Conservation (phyloP, 2,329 filamentous ascomycete species). For the Colletotrichum agaves region DNA sequence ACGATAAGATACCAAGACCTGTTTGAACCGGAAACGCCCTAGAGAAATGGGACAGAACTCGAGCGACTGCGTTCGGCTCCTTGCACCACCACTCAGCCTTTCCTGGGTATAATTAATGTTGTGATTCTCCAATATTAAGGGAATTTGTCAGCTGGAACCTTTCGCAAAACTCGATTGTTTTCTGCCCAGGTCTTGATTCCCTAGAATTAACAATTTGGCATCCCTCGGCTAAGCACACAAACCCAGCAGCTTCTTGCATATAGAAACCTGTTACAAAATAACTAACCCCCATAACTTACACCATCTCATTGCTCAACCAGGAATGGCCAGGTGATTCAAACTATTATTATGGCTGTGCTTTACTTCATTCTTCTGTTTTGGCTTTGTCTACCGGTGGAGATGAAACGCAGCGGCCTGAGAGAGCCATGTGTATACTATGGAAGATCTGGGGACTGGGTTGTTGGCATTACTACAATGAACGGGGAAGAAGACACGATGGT, state of each 20-base stretch:
- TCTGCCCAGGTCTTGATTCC: background rate
- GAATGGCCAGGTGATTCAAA: constrained; percentile 67
- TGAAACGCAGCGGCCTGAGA: constrained; percentile 45
- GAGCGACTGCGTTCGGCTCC: constrained; percentile 67
- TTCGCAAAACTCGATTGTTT: background rate
- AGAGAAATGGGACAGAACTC: constrained; percentile 73
- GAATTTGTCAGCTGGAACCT: constrained; percentile 54
- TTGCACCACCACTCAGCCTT: constrained; percentile 69
- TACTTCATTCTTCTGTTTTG: constrained; percentile 57
- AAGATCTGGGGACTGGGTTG: constrained; percentile 38
- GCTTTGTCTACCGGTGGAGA: constrained; percentile 55
- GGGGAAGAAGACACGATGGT: background rate
- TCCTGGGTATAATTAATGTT: constrained; percentile 77
- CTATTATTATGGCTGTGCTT: constrained; percentile 60
- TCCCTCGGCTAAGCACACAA: background rate
- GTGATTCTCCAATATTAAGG: constrained; percentile 57
- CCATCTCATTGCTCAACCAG: constrained; percentile 69
- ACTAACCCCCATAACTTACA: constrained; percentile 59
- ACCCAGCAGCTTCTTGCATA: background rate
- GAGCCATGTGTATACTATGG: constrained; percentile 49
- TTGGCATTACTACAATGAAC: background rate
- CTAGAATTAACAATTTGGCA: background rate
- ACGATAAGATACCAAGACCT: background rate
- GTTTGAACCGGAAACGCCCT: constrained; percentile 34
- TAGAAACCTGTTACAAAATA: constrained; percentile 65